These are phyloP conservation scores for Wickerhamomyces alni DNA, from an alignment of 805 yeast species.

Conservation along the genomic window DNA sequence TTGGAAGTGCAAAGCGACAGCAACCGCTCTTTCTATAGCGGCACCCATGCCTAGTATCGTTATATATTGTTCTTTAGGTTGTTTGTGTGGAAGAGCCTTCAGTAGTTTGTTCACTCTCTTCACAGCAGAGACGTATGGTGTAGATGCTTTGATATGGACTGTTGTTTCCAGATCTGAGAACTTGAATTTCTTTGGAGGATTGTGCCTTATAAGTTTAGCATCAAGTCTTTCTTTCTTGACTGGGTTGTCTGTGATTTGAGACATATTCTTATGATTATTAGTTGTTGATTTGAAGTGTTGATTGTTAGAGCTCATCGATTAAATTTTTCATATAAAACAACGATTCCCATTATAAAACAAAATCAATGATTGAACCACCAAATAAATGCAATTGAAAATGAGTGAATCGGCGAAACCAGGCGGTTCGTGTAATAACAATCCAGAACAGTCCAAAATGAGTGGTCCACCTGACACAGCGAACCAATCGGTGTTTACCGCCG, in stretches of 20 bases:
- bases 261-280: background rate
- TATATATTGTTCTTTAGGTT: constrained; percentile 38
- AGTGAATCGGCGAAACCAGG: too few relatives aligned
- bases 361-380: too few relatives aligned
- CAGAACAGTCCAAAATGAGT: too few relatives aligned
- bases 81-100: constrained; percentile 37
- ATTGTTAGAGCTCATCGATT: too few relatives aligned
- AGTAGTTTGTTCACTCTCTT: constrained; percentile 56
- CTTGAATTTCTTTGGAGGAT: constrained; percentile 40
- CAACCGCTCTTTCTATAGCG: constrained; percentile 57
- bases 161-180: constrained; percentile 40
- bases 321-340: too few relatives aligned
- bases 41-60: constrained; percentile 72
- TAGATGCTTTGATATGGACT: constrained; percentile 52
- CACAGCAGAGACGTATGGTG: constrained; percentile 71
- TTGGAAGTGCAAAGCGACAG: constrained; percentile 56
- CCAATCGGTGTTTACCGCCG: background rate
- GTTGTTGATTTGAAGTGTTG: too few relatives aligned
- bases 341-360: too few relatives aligned
- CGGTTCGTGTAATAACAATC: too few relatives aligned
- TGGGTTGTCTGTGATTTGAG: background rate
- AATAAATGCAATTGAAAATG: too few relatives aligned
- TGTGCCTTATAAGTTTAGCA: constrained; percentile 45
- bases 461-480: background rate
- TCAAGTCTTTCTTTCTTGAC: constrained; percentile 14